A percentile compares a stretch with the other conserved stretches of the same genome.
Evolutionary conservation across 2,329 filamentous ascomycete genomes (phyloP).

Genomic region (Fusarium concolor): DNA sequence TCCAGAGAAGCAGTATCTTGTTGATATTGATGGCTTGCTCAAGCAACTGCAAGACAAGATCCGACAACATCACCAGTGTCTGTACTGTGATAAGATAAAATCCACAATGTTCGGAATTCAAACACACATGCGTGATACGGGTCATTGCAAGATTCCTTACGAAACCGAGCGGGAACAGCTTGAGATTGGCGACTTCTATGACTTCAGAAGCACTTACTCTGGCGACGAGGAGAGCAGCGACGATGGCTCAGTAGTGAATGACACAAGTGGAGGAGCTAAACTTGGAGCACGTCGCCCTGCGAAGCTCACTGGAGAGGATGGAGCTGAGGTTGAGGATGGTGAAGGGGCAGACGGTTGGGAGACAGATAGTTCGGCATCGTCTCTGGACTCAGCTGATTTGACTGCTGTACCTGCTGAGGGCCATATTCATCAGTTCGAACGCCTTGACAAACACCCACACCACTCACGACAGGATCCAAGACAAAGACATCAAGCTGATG

Average conservation of each 20-base stretch:
- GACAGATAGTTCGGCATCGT: conserved; percentile 91
- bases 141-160: conserved; percentile 97
- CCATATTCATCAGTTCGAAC: conserved; percentile 76
- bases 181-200: conserved; percentile 95
- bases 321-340: conserved; percentile 64
- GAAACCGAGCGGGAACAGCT: conserved; percentile 89
- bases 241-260: conserved; percentile 57
- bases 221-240: conserved; percentile 77
- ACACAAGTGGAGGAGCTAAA: conserved; percentile 71
- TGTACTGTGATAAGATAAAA: conserved; percentile 88
- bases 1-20: conserved; percentile 86
- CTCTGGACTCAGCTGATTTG: conserved; percentile 86
- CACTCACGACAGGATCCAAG: conserved; percentile 78
- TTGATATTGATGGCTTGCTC: conserved; percentile 84
- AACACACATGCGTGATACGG: conserved; percentile 97
- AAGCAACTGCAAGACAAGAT: conserved; percentile 84
- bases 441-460: conserved; percentile 78
- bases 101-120: conserved; percentile 83
- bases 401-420: conserved; percentile 81
- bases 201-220: conserved; percentile 95
- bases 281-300: conserved; percentile 70
- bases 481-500: conserved; percentile 78
- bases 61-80: conserved; percentile 81
- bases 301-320: conserved; percentile 64
- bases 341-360: conserved; percentile 87